Evolutionary conservation across 169 alveolate genomes (phyloP), one percentile per base, ranked within the genome.

Genomic region (Eimeria sp.): DNA sequence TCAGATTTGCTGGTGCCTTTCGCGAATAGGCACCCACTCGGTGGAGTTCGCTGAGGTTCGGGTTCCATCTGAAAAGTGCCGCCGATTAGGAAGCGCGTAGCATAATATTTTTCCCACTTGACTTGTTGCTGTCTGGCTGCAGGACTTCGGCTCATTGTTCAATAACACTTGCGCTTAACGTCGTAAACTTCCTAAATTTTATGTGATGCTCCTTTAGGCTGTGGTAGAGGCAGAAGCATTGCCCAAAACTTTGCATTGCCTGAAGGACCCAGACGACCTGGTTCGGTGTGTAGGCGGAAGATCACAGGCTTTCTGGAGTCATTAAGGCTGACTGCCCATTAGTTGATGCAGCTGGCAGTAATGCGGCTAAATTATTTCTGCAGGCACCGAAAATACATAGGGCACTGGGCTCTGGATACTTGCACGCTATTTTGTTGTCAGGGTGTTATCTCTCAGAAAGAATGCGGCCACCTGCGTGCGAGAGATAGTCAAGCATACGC

Each of bases 391-490:
- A 20, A 40, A 9, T 2, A 18, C 23, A 10, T 40, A 13, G 11
- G 30, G 6, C 4, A 74, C 18, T 16, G 83, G 27, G 83, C 33
- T 8, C 37, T 2, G 83, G 20, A 68, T 2, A 6, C 30, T 68
- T 33, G 78, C 46, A 68, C 43, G 40, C 14, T 11, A n/a, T 6
- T 80, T 27, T 1, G 49, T 6, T 43, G 64, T n/a, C 43, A 46
- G 25, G 43, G 89, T 18, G 56, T 52, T 27, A 0, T 83, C 72
- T 77, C 99, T 97, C 68, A 97, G 99, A 90, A 99, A 98, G 96
- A 98, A 98, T 91, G 99, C 99, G 6, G 99, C 99, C 58, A 98
- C 99, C 82, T 98, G 99, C 96, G 98, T 99, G 74, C 96, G 99
- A 83, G 99, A 99, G 97, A 98, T 98, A 40, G 99, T 99, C 49